Base-by-base conservation (phyloP, 768 basidiomycete species). In the Calocybe indica region DNA sequence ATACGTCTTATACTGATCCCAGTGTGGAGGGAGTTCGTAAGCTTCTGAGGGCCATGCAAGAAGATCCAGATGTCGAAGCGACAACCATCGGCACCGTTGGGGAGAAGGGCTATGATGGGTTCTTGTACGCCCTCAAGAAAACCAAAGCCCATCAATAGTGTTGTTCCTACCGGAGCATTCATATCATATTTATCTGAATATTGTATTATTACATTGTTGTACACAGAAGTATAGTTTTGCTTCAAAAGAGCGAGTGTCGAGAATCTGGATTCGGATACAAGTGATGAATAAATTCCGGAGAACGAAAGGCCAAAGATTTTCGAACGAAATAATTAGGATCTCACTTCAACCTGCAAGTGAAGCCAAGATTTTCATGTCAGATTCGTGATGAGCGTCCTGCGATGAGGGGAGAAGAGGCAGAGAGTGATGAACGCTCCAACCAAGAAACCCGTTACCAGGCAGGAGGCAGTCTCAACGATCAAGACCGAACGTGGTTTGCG, bases 91-190 rank as follows among this genome's bases (percentile, higher is more conserved):
- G 60, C 1, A 78, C 72, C 1, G 73, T 72, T 5, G 76, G 76
- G 13, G 73, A 72, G 48, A 78, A 77, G 48, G 75, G 75, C 6
- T 77, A 72, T 43, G 77, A 79, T 52, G 78, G 78, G 1, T 77
- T 78, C 56, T 49, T 79, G 43, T 79, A 75, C 50, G 74, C 75
- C 0, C 54, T 72, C n/a, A 59, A 63, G 12, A 72, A 67, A 48
- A 22, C 22, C 22, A 22, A 22, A 22, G 22, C 22, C 22, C 22
- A 22, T 22, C 22, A 22, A 22, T 22, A 22, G 22, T 22, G 22
- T 22, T 22, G 22, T 22, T 22, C 22, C 22, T 22, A 22, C 22
- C 22, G 22, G 22, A 22, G 22, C 22, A 22, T 22, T 22, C 22
- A 22, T 22, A 22, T 1, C 22, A 22, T 22, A 22, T 4, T 22